Evolutionary conservation across 2,329 filamentous ascomycete genomes (phyloP), one percentile per base, ranked within the genome.

Genomic region (Xylariaceae sp.): DNA sequence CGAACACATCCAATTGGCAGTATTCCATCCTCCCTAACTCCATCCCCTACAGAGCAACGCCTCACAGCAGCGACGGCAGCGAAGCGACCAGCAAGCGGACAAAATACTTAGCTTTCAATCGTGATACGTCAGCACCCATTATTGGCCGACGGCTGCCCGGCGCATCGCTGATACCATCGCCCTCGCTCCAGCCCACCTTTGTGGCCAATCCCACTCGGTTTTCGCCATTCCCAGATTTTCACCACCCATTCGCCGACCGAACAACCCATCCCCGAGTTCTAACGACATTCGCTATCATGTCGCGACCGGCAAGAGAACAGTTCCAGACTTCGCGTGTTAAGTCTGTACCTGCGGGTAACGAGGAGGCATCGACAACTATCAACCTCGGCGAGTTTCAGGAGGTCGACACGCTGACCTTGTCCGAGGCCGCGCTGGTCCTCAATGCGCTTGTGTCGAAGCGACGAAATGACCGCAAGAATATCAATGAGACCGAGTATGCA

Each of bases 331-430:
- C 85, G 51, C 85, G 87, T 56, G 78, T 80, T 57, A 89, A 87
- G 73, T 86, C 85, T 59, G 76, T 79, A 42, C 81, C 81, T 45
- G 80, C 84, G 53, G 87, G 88, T 68, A 92, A 96, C 70, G 92
- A 97, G 72, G 91, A 96, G 75, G 92, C 92, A 21, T 85, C 87
- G 47, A 77, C 83, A 7, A 84, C 84, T 51, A 84, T 97, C 60
- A 88, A 87, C 70, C 87, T 99, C 10, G 94, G 94, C 74, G 92
- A 96, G 70, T 96, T 97, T 74, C 85, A 95, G 65, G 80, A 92
- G 67, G 91, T 95, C 61, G 90, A 94, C 69, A 92, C 92, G 5
- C 79, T 99, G 58, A 96, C 92, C 43, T 82, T 96, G 49, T 95
- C 90, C 32, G 94, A 97, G 74, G 92, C 94, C 1, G 84, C 90